Conservation (phyloP, 2,329 filamentous ascomycete genomes). For the Alternaria atra region DNA sequence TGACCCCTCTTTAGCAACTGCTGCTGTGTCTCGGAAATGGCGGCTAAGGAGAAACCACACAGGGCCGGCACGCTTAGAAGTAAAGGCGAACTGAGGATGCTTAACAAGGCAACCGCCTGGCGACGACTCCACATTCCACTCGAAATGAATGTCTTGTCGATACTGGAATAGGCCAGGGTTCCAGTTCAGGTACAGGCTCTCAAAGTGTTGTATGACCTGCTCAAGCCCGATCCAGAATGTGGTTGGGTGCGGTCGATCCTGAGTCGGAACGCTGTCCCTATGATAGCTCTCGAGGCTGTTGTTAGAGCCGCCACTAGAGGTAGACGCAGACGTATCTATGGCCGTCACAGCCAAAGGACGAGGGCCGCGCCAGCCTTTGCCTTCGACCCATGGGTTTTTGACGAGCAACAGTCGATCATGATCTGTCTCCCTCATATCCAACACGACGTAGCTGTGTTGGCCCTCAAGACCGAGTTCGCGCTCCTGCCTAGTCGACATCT, state of each 20-base stretch:
- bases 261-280: conserved; percentile 38
- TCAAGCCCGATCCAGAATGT: conserved; percentile 94
- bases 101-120: conserved; percentile 78
- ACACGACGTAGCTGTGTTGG: conserved; percentile 92
- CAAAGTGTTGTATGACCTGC: conserved; percentile 88
- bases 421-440: conserved; percentile 75
- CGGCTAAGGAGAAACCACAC: conserved; percentile 88
- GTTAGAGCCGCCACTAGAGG: conserved; percentile 23
- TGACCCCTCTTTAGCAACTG: conserved; percentile 48
- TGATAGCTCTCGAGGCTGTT: conserved; percentile 33
- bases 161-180: conserved; percentile 83
- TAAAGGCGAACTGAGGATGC: conserved; percentile 69
- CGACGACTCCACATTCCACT: conserved; percentile 72
- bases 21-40: conserved; percentile 73
- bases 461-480: conserved; percentile 81
- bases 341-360: conserved; percentile 32
- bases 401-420: conserved; percentile 76
- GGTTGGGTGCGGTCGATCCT: conserved; percentile 64
- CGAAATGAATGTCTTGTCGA: conserved; percentile 89
- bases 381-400: conserved; percentile 96
- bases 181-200: conserved; percentile 98
- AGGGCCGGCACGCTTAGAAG: conserved; percentile 63
- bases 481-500: conserved; percentile 79
- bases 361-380: conserved; percentile 73
- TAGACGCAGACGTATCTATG: conserved; percentile 29